A percentile compares a stretch with the other conserved stretches of the same genome.
Conservation (phyloP, 192 early-diverging fungal species). For the Pecoramyces ruminantium region DNA sequence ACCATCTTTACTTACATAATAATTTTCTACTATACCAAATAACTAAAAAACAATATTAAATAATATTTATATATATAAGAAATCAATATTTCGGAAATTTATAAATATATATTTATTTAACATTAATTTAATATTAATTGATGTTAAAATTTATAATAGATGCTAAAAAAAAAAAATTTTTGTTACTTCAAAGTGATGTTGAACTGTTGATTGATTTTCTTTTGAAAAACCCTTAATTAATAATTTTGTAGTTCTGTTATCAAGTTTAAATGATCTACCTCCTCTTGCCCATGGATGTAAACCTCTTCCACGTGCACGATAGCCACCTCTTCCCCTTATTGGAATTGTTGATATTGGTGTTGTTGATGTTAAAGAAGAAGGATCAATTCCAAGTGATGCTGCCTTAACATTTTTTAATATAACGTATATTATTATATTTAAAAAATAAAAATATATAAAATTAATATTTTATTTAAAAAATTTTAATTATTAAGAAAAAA, state of each 20-base stretch:
- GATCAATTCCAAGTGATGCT: constrained; percentile 13
- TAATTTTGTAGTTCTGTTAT: constrained; percentile 55
- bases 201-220: constrained; percentile 19
- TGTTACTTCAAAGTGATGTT: constrained; percentile 46
- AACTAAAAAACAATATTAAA: background rate
- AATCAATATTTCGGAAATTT: background rate
- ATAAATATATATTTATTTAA: constrained; percentile 1
- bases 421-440: constrained; percentile 1
- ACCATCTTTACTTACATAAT: constrained; percentile 19
- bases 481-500: too few species aligned
- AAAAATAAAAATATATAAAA: background rate
- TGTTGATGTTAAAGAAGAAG: background rate
- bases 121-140: constrained; percentile 2
- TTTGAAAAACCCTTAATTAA: constrained; percentile 32
- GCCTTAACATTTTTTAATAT: constrained; percentile 11
- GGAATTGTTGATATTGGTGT: background rate
- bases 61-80: background rate
- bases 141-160: constrained; percentile 3
- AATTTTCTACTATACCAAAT: constrained; percentile 26
- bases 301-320: background rate
- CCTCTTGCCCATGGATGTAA: constrained; percentile 6
- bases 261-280: constrained; percentile 32
- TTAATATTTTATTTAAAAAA: background rate
- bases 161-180: background rate
- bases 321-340: background rate